A percentile compares a stretch with the other conserved stretches of the same genome.
Conservation (phyloP, 169 alveolate species). For the Eimeria maxima region DNA sequence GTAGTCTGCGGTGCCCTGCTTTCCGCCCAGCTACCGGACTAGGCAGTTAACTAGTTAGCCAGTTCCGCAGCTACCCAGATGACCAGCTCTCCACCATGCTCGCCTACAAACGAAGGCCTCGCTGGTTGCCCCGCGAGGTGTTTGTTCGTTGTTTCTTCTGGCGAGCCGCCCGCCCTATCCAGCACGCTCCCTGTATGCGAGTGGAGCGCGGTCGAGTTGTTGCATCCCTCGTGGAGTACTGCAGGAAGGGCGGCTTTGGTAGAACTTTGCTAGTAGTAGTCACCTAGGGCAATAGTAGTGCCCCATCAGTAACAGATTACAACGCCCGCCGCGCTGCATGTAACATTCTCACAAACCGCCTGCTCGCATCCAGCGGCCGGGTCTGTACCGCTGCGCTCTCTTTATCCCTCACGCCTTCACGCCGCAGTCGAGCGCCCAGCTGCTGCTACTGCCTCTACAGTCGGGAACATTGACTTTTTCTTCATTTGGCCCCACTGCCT, state of each 20-base stretch:
- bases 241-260: slow-evolving; percentile 62
- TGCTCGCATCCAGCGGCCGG: neutral
- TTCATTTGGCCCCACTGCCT: neutral
- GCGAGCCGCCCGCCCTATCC: slow-evolving; percentile 61
- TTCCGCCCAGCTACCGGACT: neutral
- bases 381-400: neutral
- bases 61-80: neutral
- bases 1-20: neutral
- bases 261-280: neutral
- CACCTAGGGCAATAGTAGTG: slow-evolving; percentile 68
- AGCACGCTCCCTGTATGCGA: slow-evolving; percentile 8
- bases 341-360: neutral
- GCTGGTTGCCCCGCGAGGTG: neutral
- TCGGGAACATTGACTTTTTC: neutral
- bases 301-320: slow-evolving; percentile 75
- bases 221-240: slow-evolving; percentile 25
- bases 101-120: neutral
- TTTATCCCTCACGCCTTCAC: too few relatives aligned
- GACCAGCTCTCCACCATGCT: neutral
- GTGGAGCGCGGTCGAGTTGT: slow-evolving; percentile 25
- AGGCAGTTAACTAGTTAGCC: neutral
- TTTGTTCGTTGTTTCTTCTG: neutral
- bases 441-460: neutral
- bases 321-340: slow-evolving; percentile 50
- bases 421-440: neutral